Conservation (phyloP, 129 eudicot species). For the Chrysanthemum makinoi region DNA sequence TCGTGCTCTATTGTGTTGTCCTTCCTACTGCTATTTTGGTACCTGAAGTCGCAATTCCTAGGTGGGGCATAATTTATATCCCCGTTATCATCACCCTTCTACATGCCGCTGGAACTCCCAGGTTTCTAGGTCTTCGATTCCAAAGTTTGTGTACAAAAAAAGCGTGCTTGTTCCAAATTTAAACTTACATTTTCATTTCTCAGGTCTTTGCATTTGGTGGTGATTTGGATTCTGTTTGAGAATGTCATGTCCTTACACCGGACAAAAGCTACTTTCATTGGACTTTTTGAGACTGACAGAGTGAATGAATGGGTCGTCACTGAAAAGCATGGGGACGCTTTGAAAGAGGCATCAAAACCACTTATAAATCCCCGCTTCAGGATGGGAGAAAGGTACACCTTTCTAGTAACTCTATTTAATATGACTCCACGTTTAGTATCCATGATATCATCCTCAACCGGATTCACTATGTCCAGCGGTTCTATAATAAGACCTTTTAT, state of each 20-base stretch:
- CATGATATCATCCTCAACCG: too few relatives aligned
- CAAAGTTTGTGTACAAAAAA: too few relatives aligned
- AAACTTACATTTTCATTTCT: not conserved
- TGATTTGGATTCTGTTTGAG: conserved; percentile 17
- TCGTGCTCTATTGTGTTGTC: conserved; percentile 34
- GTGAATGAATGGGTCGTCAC: conserved; percentile 21
- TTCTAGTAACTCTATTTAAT: not conserved
- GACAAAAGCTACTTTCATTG: conserved; percentile 15
- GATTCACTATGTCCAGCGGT: not conserved
- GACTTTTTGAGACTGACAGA: conserved; percentile 12
- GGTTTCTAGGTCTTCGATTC: not conserved
- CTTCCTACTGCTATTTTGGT: conserved; percentile 33
- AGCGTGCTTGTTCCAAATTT: not conserved
- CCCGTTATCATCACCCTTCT: conserved; percentile 30
- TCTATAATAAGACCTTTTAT: too few relatives aligned
- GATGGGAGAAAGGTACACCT: conserved; percentile 2
- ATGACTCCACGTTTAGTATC: too few relatives aligned
- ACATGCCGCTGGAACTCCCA: conserved; percentile 32
- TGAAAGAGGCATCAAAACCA: not conserved
- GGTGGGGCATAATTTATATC: conserved; percentile 34
- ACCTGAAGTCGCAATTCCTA: conserved; percentile 32
- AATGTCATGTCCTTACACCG: conserved; percentile 17
- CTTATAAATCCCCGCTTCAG: conserved; percentile 1
- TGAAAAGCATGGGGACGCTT: conserved; percentile 10
- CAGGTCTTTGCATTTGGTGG: conserved; percentile 18